These are phyloP conservation scores for Coelastrella sp. DNA, from an alignment of 139 green algal genomes.

Conservation along the genomic window DNA sequence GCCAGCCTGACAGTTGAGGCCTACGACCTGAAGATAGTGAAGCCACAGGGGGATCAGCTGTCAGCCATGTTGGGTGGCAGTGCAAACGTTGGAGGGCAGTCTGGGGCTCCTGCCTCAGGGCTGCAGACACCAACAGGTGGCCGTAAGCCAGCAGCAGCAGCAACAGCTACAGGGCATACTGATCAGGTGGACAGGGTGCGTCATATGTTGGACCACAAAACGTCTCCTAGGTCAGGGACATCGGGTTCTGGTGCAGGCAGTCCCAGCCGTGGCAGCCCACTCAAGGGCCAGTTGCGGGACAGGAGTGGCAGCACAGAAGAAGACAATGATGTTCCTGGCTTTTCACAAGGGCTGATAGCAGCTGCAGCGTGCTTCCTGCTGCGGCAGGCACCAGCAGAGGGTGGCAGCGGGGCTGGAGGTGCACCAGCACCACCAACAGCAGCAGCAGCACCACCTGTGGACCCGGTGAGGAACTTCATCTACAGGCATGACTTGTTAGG, in stretches of 20 bases:
- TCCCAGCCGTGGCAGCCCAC: not conserved
- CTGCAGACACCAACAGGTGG: not conserved
- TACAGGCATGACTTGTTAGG: not conserved
- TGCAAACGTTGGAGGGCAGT: not conserved
- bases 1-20: conserved; percentile 46
- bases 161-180: not conserved
- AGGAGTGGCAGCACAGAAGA: not conserved
- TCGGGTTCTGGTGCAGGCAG: not conserved
- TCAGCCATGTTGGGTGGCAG: not conserved
- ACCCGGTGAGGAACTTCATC: not conserved
- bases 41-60: conserved; percentile 23
- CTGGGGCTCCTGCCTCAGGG: conserved; percentile 4
- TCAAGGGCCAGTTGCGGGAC: not conserved
- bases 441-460: conserved; percentile 12
- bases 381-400: conserved; percentile 36
- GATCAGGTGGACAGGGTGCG: not conserved
- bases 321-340: conserved; percentile 16
- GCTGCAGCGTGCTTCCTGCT: conserved; percentile 53
- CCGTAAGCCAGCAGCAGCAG: not conserved
- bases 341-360: conserved; percentile 43
- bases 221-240: not conserved
- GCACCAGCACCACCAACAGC: not conserved
- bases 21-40: conserved; percentile 48
- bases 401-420: conserved; percentile 9
- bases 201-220: conserved; percentile 5